phyloP scores from a whole-genome alignment of 495 filamentous ascomycete genomes.

The Staphylotrichum tortipilum region DNA sequence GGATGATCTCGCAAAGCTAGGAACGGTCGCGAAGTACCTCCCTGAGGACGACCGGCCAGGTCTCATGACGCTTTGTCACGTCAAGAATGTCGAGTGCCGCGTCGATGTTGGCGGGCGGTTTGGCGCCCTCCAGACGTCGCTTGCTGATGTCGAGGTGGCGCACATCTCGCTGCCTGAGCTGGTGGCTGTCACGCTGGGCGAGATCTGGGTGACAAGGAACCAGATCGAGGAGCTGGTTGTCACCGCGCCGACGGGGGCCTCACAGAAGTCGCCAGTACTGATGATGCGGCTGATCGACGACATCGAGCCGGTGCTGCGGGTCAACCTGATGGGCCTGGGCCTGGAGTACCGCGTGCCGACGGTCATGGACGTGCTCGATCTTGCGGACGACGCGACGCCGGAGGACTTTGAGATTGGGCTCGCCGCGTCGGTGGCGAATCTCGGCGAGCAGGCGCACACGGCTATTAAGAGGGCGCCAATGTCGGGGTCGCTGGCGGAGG shows the following conservation, averaged over 20 bases:
- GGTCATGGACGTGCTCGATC: conserved; percentile 65
- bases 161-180: conserved; percentile 81
- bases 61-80: conserved; percentile 61
- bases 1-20: conserved; percentile 69
- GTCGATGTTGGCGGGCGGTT: conserved; percentile 55
- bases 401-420: conserved; percentile 69
- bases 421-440: conserved; percentile 67
- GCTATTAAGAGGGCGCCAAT: conserved; percentile 33
- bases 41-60: conserved; percentile 95
- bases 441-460: conserved; percentile 52
- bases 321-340: conserved; percentile 73
- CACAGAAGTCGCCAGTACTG: conserved; percentile 40
- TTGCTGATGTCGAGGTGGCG: conserved; percentile 60
- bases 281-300: conserved; percentile 81
- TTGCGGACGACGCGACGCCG: conserved; percentile 56
- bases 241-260: conserved; percentile 30
- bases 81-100: conserved; percentile 51
- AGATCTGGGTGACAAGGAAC: conserved; percentile 53
- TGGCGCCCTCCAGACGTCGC: conserved; percentile 49
- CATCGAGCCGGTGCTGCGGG: conserved; percentile 79
- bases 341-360: conserved; percentile 79
- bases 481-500: conserved; percentile 1
- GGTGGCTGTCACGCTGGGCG: conserved; percentile 61
- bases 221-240: conserved; percentile 56
- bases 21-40: conserved; percentile 86